Base-by-base conservation (phyloP, 1,139 yeast species). In the Williopsis jadinii region DNA sequence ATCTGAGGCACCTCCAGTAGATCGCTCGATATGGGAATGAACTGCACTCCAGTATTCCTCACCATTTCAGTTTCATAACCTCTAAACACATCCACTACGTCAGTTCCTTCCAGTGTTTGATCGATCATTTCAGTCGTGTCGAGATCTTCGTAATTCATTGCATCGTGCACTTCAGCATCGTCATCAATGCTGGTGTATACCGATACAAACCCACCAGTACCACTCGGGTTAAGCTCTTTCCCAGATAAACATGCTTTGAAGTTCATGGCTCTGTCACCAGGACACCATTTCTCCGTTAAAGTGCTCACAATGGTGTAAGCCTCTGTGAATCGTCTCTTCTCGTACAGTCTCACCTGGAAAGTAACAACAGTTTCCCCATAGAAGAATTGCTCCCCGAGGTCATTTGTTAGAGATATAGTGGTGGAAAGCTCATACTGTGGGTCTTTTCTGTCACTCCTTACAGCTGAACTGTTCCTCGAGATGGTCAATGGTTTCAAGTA, bases 321-420 rank as follows among this genome's bases (percentile, higher is more conserved):
- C 15, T 32, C 33, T 26, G 38, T 33, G 14, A 24, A 15, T 26
- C 6, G 9, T 28, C 28, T 19, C 24, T 35, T 12, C 6, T n/a
- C 11, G n/a, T 39, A 41, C 11, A 10, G 29, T 29, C 47, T 43
- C 1, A 40, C 41, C 11, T 44, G 41, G 3, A 49, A 30, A 1
- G 44, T 34, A n/a, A 48, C 34, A 1, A 32, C 26, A 3, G 48
- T 41, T 27, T 46, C 44, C 1, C 60, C 60, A 33, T 50, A 51
- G 45, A 53, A 55, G 37, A 51, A 52, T 34, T 50, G 51, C 14
- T 57, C 61, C 3, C 61, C 61, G 4, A 56, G 47, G 39, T 57
- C 61, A 34, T 56, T 57, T 1, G 57, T 42, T 2, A 57, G 35
- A 1, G 59, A 49, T 11, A 56, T 15, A 1, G 58, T 51, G 0